Evolutionary conservation across 345 rosid genomes (phyloP), one percentile per base, ranked within the genome.

Genomic region (Ceriops tagal): DNA sequence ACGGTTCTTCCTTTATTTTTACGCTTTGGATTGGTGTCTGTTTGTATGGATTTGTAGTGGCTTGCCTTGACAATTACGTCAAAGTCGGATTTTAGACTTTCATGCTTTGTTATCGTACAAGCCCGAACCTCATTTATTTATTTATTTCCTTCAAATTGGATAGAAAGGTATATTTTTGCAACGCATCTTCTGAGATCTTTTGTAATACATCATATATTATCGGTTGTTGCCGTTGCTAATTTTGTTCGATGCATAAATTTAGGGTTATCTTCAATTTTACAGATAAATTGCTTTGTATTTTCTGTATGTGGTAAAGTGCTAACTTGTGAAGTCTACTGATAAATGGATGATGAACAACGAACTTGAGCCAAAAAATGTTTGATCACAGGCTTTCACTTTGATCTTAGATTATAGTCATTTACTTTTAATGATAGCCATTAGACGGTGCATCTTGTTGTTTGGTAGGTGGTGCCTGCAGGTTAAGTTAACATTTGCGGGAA

Each of bases 41-140:
- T 2, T 78, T 52, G 35, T 53, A 53, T 71, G 60, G 64, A n/a
- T 61, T 69, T 57, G 37, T 21, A 21, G 28, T 60, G 43, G 0
- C 16, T 3, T 51, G 28, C 58, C 30, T 70, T 43, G 8, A 34
- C 28, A 46, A 8, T 75, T 35, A 56, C n/a, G 8, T 19, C 46
- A 11, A n/a, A 15, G 20, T 58, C 53, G 51, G 31, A 70, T 68
- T 37, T 6, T 52, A 6, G 15, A 53, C 49, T 61, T 57, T 20
- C 24, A 5, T 71, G 64, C 22, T 22, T 47, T 22, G 8, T 31
- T 56, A 20, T 46, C 22, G 16, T n/a, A 15, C 49, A 43, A 13
- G 13, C 18, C 49, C 1, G 4, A 11, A 3, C 18, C 49, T 43
- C 0, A 11, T 43, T 3, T 43, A 11, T 11, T 43, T 43, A 3